Conservation (phyloP, 208 protist species). For the Wallacemonas sp. region DNA sequence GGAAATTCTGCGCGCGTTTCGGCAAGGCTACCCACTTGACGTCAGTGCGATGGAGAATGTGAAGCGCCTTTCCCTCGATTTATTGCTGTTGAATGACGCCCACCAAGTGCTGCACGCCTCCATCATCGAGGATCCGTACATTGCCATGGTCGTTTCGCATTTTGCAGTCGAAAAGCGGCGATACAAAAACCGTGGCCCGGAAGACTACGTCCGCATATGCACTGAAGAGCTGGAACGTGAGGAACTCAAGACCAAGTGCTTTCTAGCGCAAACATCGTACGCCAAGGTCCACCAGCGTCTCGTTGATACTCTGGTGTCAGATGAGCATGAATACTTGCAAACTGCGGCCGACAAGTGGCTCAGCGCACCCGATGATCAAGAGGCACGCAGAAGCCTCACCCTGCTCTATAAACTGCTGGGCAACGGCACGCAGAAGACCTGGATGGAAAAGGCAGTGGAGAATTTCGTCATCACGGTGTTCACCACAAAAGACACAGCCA, state of each 20-base stretch:
- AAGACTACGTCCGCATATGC: conserved; percentile 47
- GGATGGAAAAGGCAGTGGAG: conserved; percentile 37
- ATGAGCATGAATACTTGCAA: conserved; percentile 48
- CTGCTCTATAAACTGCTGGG: conserved; percentile 34
- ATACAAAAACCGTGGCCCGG: conserved; percentile 38
- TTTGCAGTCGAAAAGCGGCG: conserved; percentile 33
- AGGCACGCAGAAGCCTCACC: conserved; percentile 22
- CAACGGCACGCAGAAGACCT: conserved; percentile 23
- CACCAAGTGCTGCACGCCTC: conserved; percentile 50
- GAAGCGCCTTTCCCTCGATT: conserved; percentile 63
- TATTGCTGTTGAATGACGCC: conserved; percentile 56
- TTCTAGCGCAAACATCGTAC: conserved; percentile 59
- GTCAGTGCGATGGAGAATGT: conserved; percentile 51
- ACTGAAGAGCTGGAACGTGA: conserved; percentile 43
- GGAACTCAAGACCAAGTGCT: conserved; percentile 42
- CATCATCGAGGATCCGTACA: conserved; percentile 67
- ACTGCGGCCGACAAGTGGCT: conserved; percentile 35
- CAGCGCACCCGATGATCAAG: conserved; percentile 19
- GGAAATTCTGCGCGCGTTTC: conserved; percentile 40
- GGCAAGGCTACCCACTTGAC: conserved; percentile 27
- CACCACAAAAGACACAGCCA: background rate
- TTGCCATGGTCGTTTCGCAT: conserved; percentile 35
- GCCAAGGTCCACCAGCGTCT: conserved; percentile 42
- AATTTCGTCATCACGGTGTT: background rate
- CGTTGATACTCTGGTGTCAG: conserved; percentile 46